phyloP scores from a whole-genome alignment of 1,139 yeast species.

The Pichia sp. region DNA sequence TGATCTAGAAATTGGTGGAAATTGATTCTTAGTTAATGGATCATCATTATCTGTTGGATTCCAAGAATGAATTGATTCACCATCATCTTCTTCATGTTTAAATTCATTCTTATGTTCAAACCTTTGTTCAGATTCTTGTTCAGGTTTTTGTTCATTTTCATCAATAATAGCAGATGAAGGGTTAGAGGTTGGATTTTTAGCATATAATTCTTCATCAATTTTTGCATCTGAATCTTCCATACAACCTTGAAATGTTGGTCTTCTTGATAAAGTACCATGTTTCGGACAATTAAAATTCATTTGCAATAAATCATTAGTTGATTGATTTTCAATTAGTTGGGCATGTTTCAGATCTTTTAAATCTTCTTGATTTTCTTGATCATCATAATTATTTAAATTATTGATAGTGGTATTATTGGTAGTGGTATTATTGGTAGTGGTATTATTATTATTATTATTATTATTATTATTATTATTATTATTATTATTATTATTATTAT shows the following conservation, averaged over 20 bases:
- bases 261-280: conserved; percentile 9
- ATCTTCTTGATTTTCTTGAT: too few relatives aligned
- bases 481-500: too few relatives aligned
- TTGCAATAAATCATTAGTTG: neutral
- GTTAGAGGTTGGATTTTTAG: neutral
- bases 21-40: neutral
- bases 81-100: conserved; percentile 1
- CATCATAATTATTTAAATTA: too few relatives aligned
- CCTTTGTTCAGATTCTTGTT: neutral
- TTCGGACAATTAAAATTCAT: conserved; percentile 8
- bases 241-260: conserved; percentile 13
- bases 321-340: too few relatives aligned
- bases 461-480: too few relatives aligned
- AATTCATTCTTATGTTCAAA: neutral
- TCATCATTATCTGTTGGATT: conserved; percentile 3
- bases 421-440: too few relatives aligned
- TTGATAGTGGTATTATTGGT: too few relatives aligned
- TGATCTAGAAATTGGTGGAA: too few relatives aligned
- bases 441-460: too few relatives aligned
- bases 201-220: conserved; percentile 14
- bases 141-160: neutral
- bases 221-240: conserved; percentile 11
- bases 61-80: conserved; percentile 11
- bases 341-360: too few relatives aligned
- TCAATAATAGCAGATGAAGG: neutral